Conservation (phyloP, 139 green algal genomes). For the Chlamydomonas schloesseri region DNA sequence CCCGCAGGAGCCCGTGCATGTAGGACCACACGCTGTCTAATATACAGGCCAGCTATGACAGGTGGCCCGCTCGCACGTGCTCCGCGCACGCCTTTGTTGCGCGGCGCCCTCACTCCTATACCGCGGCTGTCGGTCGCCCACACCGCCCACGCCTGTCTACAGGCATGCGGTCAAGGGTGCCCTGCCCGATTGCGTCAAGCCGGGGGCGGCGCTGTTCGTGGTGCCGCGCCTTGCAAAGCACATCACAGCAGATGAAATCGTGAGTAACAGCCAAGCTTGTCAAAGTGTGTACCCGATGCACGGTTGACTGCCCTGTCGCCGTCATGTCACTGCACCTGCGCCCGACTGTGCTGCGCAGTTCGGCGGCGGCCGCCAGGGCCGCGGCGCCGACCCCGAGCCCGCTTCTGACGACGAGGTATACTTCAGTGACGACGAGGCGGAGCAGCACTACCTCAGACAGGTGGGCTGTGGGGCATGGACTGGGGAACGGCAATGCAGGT, state of each 20-base stretch:
- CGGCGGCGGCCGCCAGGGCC: background rate
- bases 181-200: conserved; percentile 27
- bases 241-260: conserved; percentile 36
- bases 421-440: conserved; percentile 71
- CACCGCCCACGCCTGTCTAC: background rate
- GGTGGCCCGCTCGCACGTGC: no score
- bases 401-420: conserved; percentile 60
- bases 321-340: no score
- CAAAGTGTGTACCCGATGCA: no score
- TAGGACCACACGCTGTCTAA: no score
- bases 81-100: no score
- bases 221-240: background rate
- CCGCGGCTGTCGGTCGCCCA: no score
- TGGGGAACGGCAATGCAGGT: background rate
- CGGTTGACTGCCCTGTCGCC: no score
- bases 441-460: conserved; percentile 56
- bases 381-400: conserved; percentile 39
- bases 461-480: background rate
- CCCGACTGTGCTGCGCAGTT: background rate
- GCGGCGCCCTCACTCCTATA: no score
- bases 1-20: background rate
- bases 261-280: conserved; percentile 3
- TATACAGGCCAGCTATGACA: no score
- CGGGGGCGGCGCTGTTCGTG: conserved; percentile 33
- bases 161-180: background rate